These are phyloP conservation scores for Trichoderma gracile DNA, from an alignment of 2,329 filamentous ascomycete species.

Conservation along the genomic window DNA sequence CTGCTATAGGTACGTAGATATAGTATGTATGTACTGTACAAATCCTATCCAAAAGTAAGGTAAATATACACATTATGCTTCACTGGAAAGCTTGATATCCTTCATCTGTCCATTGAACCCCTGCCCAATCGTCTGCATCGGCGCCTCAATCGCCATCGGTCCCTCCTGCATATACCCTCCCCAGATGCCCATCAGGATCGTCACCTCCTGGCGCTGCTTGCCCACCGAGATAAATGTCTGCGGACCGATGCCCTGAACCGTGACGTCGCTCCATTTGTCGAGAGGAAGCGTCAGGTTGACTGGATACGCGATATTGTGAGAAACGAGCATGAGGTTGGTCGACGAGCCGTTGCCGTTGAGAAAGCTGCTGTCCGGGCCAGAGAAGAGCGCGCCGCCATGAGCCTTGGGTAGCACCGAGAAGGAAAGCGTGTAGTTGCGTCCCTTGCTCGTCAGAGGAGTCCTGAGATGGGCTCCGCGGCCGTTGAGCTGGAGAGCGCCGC, in stretches of 20 bases:
- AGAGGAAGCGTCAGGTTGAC: constrained; percentile 26
- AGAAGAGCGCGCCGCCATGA: constrained; percentile 26
- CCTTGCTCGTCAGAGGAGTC: constrained; percentile 55
- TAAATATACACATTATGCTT: neutral
- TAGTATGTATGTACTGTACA: no score
- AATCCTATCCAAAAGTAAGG: no score
- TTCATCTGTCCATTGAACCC: constrained; percentile 24
- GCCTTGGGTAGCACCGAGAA: constrained; percentile 40
- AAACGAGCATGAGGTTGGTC: constrained; percentile 24
- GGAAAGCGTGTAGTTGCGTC: constrained; percentile 56
- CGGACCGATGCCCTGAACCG: constrained; percentile 13
- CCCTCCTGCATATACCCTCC: constrained; percentile 23
- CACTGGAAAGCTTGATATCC: constrained; percentile 21
- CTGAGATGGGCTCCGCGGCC: constrained; percentile 42
- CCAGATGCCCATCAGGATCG: constrained; percentile 27
- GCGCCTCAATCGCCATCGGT: constrained; percentile 25
- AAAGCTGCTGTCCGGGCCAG: constrained; percentile 24
- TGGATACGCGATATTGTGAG: constrained; percentile 23
- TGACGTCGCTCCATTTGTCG: constrained; percentile 27
- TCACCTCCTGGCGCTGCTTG: constrained; percentile 22
- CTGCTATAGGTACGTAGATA: no score
- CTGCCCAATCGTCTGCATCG: constrained; percentile 19
- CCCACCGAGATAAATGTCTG: constrained; percentile 23
- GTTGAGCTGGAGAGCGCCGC: constrained; percentile 36
- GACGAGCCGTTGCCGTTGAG: constrained; percentile 24